Percentiles rank a stretch among this genome's conserved stretches.
Conservation (phyloP, 441 rosid species). For the Rhodomyrtus psidioides region DNA sequence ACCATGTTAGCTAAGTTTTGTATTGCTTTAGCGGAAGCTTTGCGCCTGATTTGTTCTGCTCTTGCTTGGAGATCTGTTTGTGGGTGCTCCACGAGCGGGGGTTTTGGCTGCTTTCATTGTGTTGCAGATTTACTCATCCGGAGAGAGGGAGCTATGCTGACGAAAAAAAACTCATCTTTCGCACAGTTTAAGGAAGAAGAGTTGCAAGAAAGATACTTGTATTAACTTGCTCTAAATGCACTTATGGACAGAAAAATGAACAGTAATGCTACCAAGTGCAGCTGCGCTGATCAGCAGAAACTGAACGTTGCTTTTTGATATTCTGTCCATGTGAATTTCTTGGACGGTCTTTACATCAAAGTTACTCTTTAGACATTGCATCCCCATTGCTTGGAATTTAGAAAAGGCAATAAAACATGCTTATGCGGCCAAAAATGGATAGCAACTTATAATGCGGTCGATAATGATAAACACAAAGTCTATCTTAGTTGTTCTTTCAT, state of each 20-base stretch:
- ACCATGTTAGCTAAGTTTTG: background rate
- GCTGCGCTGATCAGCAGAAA: background rate
- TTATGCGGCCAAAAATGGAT: background rate
- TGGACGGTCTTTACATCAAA: background rate
- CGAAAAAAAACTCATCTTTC: background rate
- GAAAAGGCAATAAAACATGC: background rate
- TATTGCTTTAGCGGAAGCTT: background rate
- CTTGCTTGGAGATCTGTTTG: background rate
- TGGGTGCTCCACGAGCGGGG: background rate
- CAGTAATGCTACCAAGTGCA: background rate
- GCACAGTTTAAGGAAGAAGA: background rate
- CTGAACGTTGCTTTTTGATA: background rate
- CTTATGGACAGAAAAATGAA: background rate
- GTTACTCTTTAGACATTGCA: background rate
- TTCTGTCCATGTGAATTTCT: background rate
- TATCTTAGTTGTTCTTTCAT: background rate
- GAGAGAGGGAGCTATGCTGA: background rate
- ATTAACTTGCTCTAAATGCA: background rate
- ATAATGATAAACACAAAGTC: background rate
- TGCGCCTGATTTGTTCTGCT: background rate
- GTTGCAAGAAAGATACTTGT: background rate
- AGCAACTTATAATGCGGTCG: background rate
- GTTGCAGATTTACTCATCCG: background rate
- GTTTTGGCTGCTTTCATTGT: background rate
- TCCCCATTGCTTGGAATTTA: background rate